Evolutionary conservation across 2,329 filamentous ascomycete genomes (phyloP), one percentile per base, ranked within the genome.

Genomic region (Apiospora malaysiana): DNA sequence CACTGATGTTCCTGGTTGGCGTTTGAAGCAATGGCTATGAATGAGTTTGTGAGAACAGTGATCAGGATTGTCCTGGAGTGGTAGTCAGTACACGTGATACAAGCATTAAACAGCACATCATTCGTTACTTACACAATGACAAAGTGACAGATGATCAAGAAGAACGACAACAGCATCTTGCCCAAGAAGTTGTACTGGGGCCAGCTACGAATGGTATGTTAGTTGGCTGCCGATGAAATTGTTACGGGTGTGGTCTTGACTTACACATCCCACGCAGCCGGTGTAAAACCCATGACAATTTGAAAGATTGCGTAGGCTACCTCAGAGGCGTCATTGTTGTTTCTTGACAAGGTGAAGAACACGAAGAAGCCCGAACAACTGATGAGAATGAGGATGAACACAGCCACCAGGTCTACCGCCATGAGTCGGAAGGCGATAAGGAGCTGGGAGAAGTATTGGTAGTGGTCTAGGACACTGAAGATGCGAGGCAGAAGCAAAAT

Each of bases 311-410:
- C 93, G 81, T 95, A 98, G 6, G 94, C 94, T n/a, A 97, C 91
- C 66, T 91, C 91, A 12, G 85, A 86, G 7, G 93, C 90, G 74
- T 92, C 89, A 68, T 93, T 90, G 8, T 92, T 87, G 70, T 89
- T 90, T 73, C 91, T 89, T 3, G 95, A 95, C 69, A 97, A 84
- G 0, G 93, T 95, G 79, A 98, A 97, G 72, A 97, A 96, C 68
- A 97, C 94, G 76, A 97, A 97, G 82, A 98, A 98, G 27, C 95
- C 95, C 77, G 94, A 97, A 82, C 95, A 98, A 74, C 91, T 90
- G 74, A 98, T 94, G 63, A 97, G 82, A 69, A 97, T 94, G 63
- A 98, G 85, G 0, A 96, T 85, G 69, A 96, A 91, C 1, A 98
- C 91, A 1, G 95, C 95, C 5, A 94, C 89, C 32, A 98, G 84